Percentiles rank a stretch among this genome's conserved stretches.
These are phyloP conservation scores for Vitis labrusca DNA, from an alignment of 164 flowering plant species.

Conservation along the genomic window DNA sequence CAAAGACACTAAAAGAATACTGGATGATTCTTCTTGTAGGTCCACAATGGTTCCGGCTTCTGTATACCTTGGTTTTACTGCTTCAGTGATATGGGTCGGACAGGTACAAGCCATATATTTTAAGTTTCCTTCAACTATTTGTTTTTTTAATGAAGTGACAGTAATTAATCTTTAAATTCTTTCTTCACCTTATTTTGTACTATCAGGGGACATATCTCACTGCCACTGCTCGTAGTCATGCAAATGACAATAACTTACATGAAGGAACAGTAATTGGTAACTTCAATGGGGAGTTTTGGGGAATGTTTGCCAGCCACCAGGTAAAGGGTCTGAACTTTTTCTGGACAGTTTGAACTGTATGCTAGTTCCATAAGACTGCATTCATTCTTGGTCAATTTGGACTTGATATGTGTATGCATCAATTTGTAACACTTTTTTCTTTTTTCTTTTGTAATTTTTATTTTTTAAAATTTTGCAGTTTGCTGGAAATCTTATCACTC, in stretches of 20 bases:
- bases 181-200: constrained; percentile 5
- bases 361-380: background rate
- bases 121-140: background rate
- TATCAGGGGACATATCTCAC: constrained; percentile 93
- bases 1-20: too few relatives aligned
- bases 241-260: constrained; percentile 55
- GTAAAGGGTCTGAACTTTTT: constrained; percentile 32
- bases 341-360: background rate
- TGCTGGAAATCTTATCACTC: constrained; percentile 77
- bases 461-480: constrained; percentile 47
- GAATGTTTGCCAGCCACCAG: constrained; percentile 84
- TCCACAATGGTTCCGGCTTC: constrained; percentile 92
- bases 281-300: constrained; percentile 97
- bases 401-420: background rate
- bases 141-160: background rate
- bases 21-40: constrained; percentile 38
- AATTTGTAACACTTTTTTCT: background rate
- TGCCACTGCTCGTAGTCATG: constrained; percentile 78
- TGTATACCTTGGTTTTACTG: constrained; percentile 84
- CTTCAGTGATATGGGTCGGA: constrained; percentile 98
- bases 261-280: constrained; percentile 86
- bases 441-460: background rate
- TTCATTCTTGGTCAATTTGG: background rate
- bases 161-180: background rate
- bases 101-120: constrained; percentile 43